Base-by-base conservation (phyloP, 148 eudicot species). In the Selenicereus undatus region DNA sequence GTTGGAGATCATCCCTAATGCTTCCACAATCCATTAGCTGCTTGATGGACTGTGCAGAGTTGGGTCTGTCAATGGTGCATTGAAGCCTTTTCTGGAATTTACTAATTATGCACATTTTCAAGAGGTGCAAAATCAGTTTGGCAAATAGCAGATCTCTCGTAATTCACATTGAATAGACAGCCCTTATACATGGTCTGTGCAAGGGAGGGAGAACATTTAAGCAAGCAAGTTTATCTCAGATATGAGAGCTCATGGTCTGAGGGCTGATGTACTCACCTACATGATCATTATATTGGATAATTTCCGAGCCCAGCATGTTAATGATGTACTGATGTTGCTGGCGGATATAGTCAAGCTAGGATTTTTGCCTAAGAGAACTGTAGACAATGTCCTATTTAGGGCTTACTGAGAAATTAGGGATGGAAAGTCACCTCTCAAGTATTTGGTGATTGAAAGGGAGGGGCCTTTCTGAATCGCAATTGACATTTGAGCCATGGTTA, bases 291-390 rank as follows among this genome's bases (percentile, higher is more conserved):
- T 85, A 52, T 80, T 81, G 74, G 90, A 88, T 51, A 88, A 89
- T 85, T 80, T 80, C 36, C 84, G 76, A 69, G 87, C 85, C 14
- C 87, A 83, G 70, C 88, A 86, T 82, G 68, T 88, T 75, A 62
- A 76, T 78, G 78, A 88, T 85, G 84, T 90, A 76, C 74, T 83
- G 90, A 86, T 91, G 94, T 76, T 95, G 84, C 96, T 93, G 16
- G 97, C 97, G 13, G 97, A 95, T 82, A 90, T 95, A 91, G 60
- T 90, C 71, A 95, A 95, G 86, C 82, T 82, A 75, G 98, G 96
- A 26, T 81, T 89, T 65, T 81, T 87, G 81, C 87, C 92, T 42
- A 82, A 88, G 73, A 75, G 77, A 29, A 36, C 73, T 45, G 66
- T 90, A 69, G 86, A 82, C 62, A 79, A 72, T 60, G 79, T 81